Percentiles rank a stretch among this genome's conserved stretches.
Conservation (phyloP, 2,329 filamentous ascomycete species). For the Calonectria hongkongensis region DNA sequence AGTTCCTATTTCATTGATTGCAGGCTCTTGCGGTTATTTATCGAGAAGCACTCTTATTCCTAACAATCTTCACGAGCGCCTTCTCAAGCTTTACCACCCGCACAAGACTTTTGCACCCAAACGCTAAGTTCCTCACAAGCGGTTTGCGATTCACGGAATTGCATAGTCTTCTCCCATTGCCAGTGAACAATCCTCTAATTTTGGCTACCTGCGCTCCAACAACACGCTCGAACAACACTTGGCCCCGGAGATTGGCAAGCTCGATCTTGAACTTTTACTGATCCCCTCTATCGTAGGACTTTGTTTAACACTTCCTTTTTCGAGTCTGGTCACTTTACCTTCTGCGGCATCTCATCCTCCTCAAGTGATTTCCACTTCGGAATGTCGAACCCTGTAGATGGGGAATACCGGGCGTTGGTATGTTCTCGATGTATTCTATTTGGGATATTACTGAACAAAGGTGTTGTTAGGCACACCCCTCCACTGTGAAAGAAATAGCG, state of each 20-base stretch:
- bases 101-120: not conserved
- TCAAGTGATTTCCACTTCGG: not conserved
- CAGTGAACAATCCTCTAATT: not conserved
- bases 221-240: not conserved
- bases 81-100: not conserved
- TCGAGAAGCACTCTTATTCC: not conserved
- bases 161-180: not conserved
- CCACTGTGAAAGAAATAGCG: not conserved
- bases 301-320: not conserved
- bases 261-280: not conserved
- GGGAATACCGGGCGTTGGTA: not conserved
- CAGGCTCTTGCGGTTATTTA: not conserved
- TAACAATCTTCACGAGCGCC: not conserved
- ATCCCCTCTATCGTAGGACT: not conserved
- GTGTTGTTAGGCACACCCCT: not conserved
- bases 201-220: not conserved
- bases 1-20: no score
- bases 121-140: not conserved
- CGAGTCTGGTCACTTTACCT: not conserved
- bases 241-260: not conserved
- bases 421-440: not conserved
- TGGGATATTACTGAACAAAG: not conserved
- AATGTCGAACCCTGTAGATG: not conserved
- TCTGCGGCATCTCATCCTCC: not conserved
- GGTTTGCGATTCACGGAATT: not conserved